Evolutionary conservation across 441 rosid species (phyloP), one percentile per base, ranked within the genome.

Genomic region (Theobroma grandiflorum): DNA sequence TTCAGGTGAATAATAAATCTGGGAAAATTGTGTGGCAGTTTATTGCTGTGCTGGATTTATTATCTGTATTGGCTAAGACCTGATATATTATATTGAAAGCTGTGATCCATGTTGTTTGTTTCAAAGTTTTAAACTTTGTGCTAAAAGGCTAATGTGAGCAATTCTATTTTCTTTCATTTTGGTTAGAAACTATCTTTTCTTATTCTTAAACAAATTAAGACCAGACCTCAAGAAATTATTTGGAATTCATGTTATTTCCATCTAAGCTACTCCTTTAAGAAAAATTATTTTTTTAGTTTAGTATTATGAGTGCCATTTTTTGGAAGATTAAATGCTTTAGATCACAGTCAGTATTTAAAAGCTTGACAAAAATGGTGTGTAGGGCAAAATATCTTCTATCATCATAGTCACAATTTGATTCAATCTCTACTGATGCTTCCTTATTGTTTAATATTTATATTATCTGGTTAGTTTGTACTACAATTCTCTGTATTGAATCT

Each of bases 71-170:
- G 33, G 50, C 50, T 42, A 67, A 40, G 50, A 67, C 50, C 50
- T 42, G 33, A 18, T 20, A 37, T 8, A n/a, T n/a, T 11, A 40
- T 71, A 18, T 50, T 33, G 37, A 45, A 68, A 45, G 73, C 37
- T 6, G 73, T 69, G n/a, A 69, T 43, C 40, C 20, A 52, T 45
- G 16, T 65, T 67, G 49, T 49, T 67, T 45, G 11, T 68, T 65
- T 71, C 58, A 49, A 10, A 8, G 43, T 62, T 33, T 31, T 35
- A 63, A 35, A n/a, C 43, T 6, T 62, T 31, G 12, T 62, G 66
- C 37, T 62, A 33, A 31, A 31, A 12, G 40, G 6, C 18, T 33
- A 62, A 61, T 11, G 12, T 22, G 45, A 65, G 16, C 69, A 15
- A 15, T 66, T 5, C 31, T 11, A 6, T 64, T 37, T 64, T 15